Evolutionary conservation across 106 monocot species (phyloP).

Genomic region (Triglochin maritima): DNA sequence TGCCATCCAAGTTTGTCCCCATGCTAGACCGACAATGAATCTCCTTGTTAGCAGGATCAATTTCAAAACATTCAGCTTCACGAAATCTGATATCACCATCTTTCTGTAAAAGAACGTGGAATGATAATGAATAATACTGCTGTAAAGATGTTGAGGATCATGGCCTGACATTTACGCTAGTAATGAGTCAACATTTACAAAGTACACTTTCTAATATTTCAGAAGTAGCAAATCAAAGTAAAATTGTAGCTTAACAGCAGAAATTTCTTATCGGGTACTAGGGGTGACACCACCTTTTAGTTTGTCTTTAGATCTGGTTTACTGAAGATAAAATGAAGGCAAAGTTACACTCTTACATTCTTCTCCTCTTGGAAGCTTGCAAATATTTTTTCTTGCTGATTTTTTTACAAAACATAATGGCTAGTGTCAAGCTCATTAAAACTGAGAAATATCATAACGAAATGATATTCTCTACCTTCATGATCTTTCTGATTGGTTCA

Average conservation of each 20-base stretch:
- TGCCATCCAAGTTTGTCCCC: constrained; percentile 61
- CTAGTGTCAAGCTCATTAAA: neutral
- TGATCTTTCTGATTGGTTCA: constrained; percentile 56
- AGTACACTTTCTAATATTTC: neutral
- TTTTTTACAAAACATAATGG: neutral
- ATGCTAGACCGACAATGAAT: constrained; percentile 41
- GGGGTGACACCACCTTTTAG: no score
- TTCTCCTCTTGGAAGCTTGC: neutral
- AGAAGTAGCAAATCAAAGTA: neutral
- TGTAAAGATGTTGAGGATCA: neutral
- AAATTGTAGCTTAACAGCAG: neutral
- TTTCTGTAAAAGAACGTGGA: constrained; percentile 35
- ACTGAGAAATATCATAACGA: neutral
- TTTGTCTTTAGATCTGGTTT: no score
- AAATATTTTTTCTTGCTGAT: neutral
- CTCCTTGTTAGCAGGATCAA: constrained; percentile 61
- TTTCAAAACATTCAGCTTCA: constrained; percentile 83
- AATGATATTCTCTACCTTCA: constrained; percentile 32
- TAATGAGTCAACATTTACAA: neutral
- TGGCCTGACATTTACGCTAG: no score
- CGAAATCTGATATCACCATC: constrained; percentile 43
- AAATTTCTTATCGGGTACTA: neutral
- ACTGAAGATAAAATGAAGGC: no score
- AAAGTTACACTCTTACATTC: neutral
- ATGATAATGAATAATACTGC: neutral